Evolutionary conservation across 2,329 filamentous ascomycete species (phyloP), one percentile per base, ranked within the genome.

Genomic region (Colletotrichum viniferum): DNA sequence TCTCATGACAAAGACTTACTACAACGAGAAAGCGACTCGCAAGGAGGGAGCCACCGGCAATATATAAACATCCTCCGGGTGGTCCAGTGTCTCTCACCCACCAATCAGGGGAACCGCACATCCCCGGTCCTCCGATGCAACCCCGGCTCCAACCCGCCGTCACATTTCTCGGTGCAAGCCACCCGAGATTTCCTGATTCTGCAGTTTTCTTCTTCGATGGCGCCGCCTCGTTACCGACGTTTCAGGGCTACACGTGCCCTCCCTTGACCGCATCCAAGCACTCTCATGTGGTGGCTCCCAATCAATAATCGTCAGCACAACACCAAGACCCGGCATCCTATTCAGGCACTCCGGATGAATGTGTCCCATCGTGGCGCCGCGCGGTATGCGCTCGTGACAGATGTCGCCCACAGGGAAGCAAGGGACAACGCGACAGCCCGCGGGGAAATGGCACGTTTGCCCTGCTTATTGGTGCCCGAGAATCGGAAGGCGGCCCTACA

Each of bases 101-200:
- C 70, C 73, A 76, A 73, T 74, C 56, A 69, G 8, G 8, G 4
- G 26, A n/a, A n/a, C 18, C 58, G 36, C n/a, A 52, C 34, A 43
- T 26, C 48, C 61, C 60, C 74, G 71, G 60, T 62, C 34, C 24
- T 24, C 26, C 65, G 55, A 76, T 66, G 74, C 65, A 48, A 76
- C 60, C 60, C 61, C 65, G 38, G 48, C 64, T 38, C 63, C 48
- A 66, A 34, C 24, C 36, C 56, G 63, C 56, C 64, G 64, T 76
- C 56, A 69, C 69, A 68, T 69, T 68, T 60, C 69, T 73, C 73
- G 73, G 73, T 64, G 70, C 58, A 55, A 52, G 32, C 26, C 52
- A 36, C 56, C 73, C 73, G 73, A 74, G 71, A 76, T 74, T 76
- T 76, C 73, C 73, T 76, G 64, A 61, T 76, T 64, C 70, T 69